phyloP scores from a whole-genome alignment of 129 eudicot species.

The Scalesia atractyloides region DNA sequence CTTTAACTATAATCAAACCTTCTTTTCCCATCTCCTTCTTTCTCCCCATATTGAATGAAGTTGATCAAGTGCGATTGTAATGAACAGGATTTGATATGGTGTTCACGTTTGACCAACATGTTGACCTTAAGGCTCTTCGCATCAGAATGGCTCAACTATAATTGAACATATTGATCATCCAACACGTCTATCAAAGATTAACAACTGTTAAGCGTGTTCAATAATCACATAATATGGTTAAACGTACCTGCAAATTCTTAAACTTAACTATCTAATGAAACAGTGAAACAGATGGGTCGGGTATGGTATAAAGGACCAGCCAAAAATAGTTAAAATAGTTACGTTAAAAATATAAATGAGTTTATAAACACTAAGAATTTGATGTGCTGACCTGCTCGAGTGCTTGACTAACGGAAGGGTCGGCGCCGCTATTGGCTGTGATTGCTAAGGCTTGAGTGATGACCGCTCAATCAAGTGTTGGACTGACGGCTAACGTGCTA shows the following conservation, averaged over 20 bases:
- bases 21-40: conserved; percentile 90
- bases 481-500: too few species aligned
- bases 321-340: too few species aligned
- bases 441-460: too few species aligned
- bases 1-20: conserved; percentile 83
- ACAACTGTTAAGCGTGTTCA: too few species aligned
- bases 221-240: too few species aligned
- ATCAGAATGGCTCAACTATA: conserved; percentile 27
- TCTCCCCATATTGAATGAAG: conserved; percentile 74
- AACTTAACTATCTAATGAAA: too few species aligned
- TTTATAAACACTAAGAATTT: background rate
- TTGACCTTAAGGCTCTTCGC: conserved; percentile 25
- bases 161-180: conserved; percentile 22
- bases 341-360: background rate
- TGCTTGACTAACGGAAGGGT: background rate
- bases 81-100: background rate
- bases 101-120: conserved; percentile 22
- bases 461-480: too few species aligned
- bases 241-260: too few species aligned
- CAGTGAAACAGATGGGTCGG: too few species aligned
- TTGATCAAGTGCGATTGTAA: conserved; percentile 20
- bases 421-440: background rate
- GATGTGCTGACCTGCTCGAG: background rate
- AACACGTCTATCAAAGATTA: background rate
- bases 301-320: too few species aligned